A percentile compares a stretch with the other conserved stretches of the same genome.
Evolutionary conservation across 768 basidiomycete species (phyloP).

Genomic region (Amanita muscaria): DNA sequence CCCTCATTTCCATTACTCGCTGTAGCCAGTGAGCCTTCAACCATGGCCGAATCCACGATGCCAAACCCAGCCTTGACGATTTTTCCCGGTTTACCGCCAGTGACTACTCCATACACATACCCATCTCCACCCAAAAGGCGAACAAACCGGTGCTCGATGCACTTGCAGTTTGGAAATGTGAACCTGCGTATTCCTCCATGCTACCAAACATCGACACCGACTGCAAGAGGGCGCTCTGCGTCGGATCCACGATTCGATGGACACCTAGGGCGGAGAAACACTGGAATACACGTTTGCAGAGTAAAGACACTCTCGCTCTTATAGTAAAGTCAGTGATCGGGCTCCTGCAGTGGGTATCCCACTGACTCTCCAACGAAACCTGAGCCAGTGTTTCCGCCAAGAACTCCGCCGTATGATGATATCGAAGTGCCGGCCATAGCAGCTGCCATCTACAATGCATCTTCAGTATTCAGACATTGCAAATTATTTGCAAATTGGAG

Average conservation of each 20-base stretch:
- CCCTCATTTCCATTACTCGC: constrained; percentile 25
- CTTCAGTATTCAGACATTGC: constrained; percentile 59
- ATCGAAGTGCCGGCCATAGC: neutral
- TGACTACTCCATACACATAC: constrained; percentile 69
- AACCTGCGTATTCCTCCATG: constrained; percentile 74
- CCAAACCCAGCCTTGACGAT: constrained; percentile 6
- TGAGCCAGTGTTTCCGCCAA: neutral
- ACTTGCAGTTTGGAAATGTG: constrained; percentile 86
- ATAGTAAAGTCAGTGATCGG: constrained; percentile 42
- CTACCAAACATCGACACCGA: constrained; percentile 81
- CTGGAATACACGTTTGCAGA: constrained; percentile 80
- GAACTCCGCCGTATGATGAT: neutral
- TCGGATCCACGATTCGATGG: constrained; percentile 69
- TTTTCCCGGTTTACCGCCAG: constrained; percentile 4
- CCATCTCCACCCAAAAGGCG: constrained; percentile 85
- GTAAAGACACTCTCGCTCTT: constrained; percentile 73
- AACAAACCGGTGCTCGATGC: constrained; percentile 79
- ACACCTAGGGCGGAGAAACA: constrained; percentile 82
- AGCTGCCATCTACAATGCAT: constrained; percentile 24
- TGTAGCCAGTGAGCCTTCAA: constrained; percentile 44
- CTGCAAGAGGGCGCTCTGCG: constrained; percentile 75
- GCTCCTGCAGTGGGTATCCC: constrained; percentile 25
- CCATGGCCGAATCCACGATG: constrained; percentile 16
- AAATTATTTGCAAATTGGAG: constrained; percentile 84
- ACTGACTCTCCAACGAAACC: constrained; percentile 22